Percentiles rank a stretch among this genome's conserved stretches.
Evolutionary conservation across 371 early-diverging fungal species (phyloP).

Genomic region (Dipsacomyces acuminosporus): DNA sequence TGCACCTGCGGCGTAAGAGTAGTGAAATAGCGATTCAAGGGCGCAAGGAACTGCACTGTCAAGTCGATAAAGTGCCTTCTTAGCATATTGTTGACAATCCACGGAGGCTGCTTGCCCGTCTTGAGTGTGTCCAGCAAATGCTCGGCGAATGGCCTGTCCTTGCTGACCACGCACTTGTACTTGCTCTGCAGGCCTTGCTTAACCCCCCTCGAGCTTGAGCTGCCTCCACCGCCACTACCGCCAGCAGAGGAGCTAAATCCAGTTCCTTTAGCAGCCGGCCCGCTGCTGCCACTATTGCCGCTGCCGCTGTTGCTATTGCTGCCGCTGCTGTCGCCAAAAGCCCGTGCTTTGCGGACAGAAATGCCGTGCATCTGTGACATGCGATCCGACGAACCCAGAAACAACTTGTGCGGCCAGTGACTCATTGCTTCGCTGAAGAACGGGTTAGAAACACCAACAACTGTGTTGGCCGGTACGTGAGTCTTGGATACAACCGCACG

Average conservation of each 20-base stretch:
- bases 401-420: constrained; percentile 89
- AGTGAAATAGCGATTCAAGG: constrained; percentile 89
- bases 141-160: constrained; percentile 47
- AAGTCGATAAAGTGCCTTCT: constrained; percentile 89
- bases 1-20: constrained; percentile 65
- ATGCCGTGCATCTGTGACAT: constrained; percentile 43
- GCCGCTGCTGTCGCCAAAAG: constrained; percentile 29
- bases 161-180: constrained; percentile 72
- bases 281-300: constrained; percentile 9
- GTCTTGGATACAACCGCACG: constrained; percentile 45
- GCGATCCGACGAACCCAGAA: constrained; percentile 51
- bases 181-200: constrained; percentile 52
- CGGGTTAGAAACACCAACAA: constrained; percentile 93
- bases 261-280: too few relatives aligned
- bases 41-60: constrained; percentile 89
- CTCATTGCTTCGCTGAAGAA: constrained; percentile 83
- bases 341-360: constrained; percentile 7
- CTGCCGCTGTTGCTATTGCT: constrained; percentile 2
- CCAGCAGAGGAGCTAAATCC: too few relatives aligned
- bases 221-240: neutral
- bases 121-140: constrained; percentile 24
- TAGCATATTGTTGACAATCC: constrained; percentile 81
- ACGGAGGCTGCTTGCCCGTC: constrained; percentile 44
- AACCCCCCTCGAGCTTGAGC: constrained; percentile 1
- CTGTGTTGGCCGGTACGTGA: constrained; percentile 72